Percentiles rank a stretch among this genome's conserved stretches.
Evolutionary conservation across 306 rosid genomes (phyloP).

Genomic region (Cercis canadensis): DNA sequence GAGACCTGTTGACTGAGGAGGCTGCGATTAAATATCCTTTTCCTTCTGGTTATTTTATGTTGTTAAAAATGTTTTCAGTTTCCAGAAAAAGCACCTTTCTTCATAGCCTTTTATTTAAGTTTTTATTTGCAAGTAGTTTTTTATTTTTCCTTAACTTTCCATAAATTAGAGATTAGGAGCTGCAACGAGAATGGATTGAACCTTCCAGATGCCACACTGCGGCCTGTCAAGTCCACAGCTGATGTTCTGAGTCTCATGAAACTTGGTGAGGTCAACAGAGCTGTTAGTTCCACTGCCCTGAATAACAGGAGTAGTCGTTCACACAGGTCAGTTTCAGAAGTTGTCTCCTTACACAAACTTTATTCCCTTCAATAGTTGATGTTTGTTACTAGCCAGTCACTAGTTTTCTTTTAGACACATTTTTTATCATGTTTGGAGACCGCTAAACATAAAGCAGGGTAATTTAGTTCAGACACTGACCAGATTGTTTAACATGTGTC

Average conservation of each 20-base stretch:
- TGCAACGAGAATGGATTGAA: conserved; percentile 75
- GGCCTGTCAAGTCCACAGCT: conserved; percentile 67
- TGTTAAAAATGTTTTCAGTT: neutral
- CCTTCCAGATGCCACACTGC: conserved; percentile 83
- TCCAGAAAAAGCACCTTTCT: neutral
- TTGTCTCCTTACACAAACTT: neutral
- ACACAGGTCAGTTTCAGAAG: conserved; percentile 65
- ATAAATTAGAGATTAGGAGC: conserved; percentile 85
- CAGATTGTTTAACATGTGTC: conserved; percentile 32
- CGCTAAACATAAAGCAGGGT: neutral
- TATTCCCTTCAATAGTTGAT: neutral
- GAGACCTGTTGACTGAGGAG: conserved; percentile 89
- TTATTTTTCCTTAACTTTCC: conserved; percentile 51
- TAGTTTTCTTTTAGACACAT: neutral
- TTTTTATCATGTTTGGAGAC: neutral
- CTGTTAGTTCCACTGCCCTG: conserved; percentile 80
- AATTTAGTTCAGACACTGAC: conserved; percentile 37
- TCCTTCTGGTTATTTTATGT: conserved; percentile 16
- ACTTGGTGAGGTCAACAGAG: conserved; percentile 81
- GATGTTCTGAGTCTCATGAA: conserved; percentile 84
- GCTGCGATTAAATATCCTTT: conserved; percentile 80
- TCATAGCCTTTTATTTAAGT: neutral
- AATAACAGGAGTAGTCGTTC: conserved; percentile 92
- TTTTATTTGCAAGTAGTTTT: neutral
- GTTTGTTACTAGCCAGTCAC: neutral